phyloP scores from a whole-genome alignment of 371 early-diverging fungal species.

The Funneliformis caledonium region DNA sequence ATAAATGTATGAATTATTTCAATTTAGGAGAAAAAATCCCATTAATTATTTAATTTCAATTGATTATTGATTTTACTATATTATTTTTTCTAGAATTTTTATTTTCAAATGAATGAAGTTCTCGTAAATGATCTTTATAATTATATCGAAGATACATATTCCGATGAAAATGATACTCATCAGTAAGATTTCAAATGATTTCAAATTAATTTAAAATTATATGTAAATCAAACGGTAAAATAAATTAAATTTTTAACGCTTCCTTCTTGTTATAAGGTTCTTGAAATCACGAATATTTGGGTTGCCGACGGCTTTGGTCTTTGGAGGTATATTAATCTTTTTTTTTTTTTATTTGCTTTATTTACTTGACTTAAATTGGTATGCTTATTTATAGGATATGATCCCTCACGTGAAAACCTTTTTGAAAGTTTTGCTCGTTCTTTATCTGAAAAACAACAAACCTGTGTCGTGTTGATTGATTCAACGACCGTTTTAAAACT shows the following conservation, averaged over 20 bases:
- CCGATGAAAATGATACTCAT: not conserved
- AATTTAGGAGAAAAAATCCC: not conserved
- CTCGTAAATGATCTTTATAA: not conserved
- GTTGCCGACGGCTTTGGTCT: constrained; percentile 71
- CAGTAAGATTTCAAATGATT: not conserved
- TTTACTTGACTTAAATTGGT: not conserved
- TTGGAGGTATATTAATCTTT: constrained; percentile 55
- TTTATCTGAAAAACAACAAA: constrained; percentile 44
- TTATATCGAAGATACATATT: constrained; percentile 1
- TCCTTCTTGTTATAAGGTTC: constrained; percentile 37
- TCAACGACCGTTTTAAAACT: constrained; percentile 50
- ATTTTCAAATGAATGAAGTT: constrained; percentile 7
- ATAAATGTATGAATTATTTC: constrained; percentile 6
- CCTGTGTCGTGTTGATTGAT: constrained; percentile 44
- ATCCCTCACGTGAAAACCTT: constrained; percentile 53
- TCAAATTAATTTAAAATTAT: not conserved
- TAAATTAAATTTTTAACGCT: not conserved
- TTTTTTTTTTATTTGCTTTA: not conserved
- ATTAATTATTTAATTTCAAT: not conserved
- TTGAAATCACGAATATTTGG: constrained; percentile 56
- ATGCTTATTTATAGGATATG: constrained; percentile 38
- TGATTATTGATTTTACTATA: not conserved
- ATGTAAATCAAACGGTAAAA: not conserved
- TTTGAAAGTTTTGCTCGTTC: constrained; percentile 45
- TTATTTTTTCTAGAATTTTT: not conserved